phyloP scores from a whole-genome alignment of 441 rosid genomes.

The Raphanus hybrid region DNA sequence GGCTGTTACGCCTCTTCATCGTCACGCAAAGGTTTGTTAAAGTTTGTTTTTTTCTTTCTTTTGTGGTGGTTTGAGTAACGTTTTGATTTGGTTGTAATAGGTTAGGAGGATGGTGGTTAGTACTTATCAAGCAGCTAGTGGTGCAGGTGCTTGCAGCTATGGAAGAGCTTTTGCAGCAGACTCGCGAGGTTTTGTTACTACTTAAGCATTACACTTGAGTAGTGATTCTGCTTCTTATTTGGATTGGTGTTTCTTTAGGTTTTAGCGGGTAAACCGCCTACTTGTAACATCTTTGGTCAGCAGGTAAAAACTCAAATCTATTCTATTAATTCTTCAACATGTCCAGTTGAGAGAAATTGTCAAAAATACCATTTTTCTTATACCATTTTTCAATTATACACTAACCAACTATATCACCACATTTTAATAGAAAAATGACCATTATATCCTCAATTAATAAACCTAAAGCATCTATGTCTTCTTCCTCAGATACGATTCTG shows the following conservation, averaged over 20 bases:
- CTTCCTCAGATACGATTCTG: no score
- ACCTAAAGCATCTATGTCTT: no score
- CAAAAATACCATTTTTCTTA: no score
- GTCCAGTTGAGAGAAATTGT: no score
- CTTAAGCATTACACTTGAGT: neutral
- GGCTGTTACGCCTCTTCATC: constrained; percentile 98
- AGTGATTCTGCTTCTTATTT: no score
- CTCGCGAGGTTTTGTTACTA: constrained; percentile 74
- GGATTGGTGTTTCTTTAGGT: constrained; percentile 47
- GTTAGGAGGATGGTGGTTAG: constrained; percentile 95
- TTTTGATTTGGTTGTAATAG: constrained; percentile 43
- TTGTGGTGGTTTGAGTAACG: constrained; percentile 31
- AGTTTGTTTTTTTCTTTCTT: constrained; percentile 35
- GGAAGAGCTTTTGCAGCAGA: constrained; percentile 94
- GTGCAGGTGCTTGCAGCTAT: constrained; percentile 98
- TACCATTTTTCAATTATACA: no score
- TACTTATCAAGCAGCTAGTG: constrained; percentile 98
- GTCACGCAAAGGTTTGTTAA: constrained; percentile 63
- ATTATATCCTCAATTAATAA: no score
- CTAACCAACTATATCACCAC: no score
- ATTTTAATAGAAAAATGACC: no score
- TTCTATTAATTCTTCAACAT: no score
- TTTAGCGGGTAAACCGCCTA: constrained; percentile 82
- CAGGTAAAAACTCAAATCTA: constrained; percentile 55
- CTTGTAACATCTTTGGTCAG: constrained; percentile 75